Base-by-base conservation (phyloP, 345 rosid species). In the Gossypium bickii region DNA sequence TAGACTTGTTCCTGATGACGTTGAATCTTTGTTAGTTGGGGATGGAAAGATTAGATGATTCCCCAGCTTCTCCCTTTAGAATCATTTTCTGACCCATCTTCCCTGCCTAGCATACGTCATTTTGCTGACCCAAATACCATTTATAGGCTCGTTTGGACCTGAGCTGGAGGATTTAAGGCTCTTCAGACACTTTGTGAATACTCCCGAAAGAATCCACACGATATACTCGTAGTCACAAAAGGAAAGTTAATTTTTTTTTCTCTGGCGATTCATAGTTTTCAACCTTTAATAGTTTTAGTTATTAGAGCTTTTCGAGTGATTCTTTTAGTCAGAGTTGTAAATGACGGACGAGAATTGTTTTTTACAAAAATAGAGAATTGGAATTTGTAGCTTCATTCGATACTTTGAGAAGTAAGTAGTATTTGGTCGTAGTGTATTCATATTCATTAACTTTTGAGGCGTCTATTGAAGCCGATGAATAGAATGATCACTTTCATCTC, bases 51-150 rank as follows among this genome's bases (percentile, higher is more conserved):
- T 13, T 15, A 7, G 55, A 72, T 53, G 18, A 51, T n/a, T 7
- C 58, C 44, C 60, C 56, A 22, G 12, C 52, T 47, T 60, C 38
- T 27, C 29, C 45, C 7, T 48, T 22, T 58, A 49, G 76, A 61
- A 34, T 11, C 44, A 34, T 74, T 18, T 27, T 20, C 16, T 34
- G 24, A 49, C 51, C 44, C 52, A 66, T 16, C 49, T 1, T 51
- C 16, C 13, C 61, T 9, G 22, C 73, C 29, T 63, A 4, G 79
- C 34, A 17, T 73, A 45, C 34, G 25, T 51, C 80, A 70, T 65
- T 67, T 79, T 49, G 73, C 82, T 77, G 68, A 77, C 79, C 65
- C 71, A 27, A 59, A 72, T 45, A 72, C 77, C 66, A 72, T 78
- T 71, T 57, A 61, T 75, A 84, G 82, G 73, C 77, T 78, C 18